Evolutionary conservation across 2,329 filamentous ascomycete genomes (phyloP).

Genomic region (Scedosporium aurantiacum): DNA sequence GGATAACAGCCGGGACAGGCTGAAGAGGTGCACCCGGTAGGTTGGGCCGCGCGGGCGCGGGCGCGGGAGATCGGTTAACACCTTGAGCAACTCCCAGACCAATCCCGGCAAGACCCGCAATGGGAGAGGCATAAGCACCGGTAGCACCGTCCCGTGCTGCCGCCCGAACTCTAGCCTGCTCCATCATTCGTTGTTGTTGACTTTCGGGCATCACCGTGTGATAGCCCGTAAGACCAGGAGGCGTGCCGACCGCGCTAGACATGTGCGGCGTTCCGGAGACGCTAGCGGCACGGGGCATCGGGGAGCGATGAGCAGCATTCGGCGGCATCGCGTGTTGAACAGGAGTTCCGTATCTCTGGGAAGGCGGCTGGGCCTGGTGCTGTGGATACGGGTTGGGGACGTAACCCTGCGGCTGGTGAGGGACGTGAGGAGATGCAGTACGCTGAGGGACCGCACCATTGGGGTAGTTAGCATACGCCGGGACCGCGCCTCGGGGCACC

Average conservation of each 20-base stretch:
- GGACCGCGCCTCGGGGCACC: background rate
- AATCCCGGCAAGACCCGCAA: slow-evolving; percentile 25
- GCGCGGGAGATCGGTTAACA: background rate
- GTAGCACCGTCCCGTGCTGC: slow-evolving; percentile 32
- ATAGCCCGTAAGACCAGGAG: slow-evolving; percentile 30
- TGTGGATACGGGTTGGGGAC: slow-evolving; percentile 16
- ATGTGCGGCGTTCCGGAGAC: slow-evolving; percentile 7
- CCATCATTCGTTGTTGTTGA: slow-evolving; percentile 38
- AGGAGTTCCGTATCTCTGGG: slow-evolving; percentile 8
- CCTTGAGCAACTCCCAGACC: slow-evolving; percentile 17
- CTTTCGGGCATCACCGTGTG: slow-evolving; percentile 38
- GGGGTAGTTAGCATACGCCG: slow-evolving; percentile 23
- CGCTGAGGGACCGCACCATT: slow-evolving; percentile 33
- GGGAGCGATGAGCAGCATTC: background rate
- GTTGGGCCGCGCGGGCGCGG: background rate
- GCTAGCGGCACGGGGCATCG: background rate
- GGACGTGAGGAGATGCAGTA: slow-evolving; percentile 34
- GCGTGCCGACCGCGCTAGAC: slow-evolving; percentile 8
- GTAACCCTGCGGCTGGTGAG: slow-evolving; percentile 18
- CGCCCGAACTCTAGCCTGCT: slow-evolving; percentile 37
- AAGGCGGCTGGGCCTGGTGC: slow-evolving; percentile 14
- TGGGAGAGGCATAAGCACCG: slow-evolving; percentile 28
- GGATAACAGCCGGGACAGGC: background rate
- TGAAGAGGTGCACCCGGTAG: background rate
- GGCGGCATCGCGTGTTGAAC: background rate